Conservation (phyloP, 495 filamentous ascomycete species). For the Pyrenula massariospora region DNA sequence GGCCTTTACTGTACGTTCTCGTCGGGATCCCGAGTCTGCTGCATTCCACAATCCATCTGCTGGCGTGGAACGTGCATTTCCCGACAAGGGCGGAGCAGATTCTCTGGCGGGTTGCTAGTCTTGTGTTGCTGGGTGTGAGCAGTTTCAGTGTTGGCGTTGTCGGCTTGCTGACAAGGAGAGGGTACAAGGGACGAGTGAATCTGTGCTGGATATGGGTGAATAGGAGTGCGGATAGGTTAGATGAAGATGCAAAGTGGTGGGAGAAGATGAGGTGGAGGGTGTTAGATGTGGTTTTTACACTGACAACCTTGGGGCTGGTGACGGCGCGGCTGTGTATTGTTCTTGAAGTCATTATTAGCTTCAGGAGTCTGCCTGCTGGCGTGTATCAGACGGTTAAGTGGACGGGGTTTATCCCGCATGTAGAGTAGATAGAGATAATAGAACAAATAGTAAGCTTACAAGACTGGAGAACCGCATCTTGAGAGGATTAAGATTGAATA, state of each 20-base stretch:
- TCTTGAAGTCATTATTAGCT: neutral
- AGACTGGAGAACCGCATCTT: too few species aligned
- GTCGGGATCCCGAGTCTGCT: conserved; percentile 1
- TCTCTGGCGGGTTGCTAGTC: conserved; percentile 8
- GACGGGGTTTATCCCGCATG: neutral
- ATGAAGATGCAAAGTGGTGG: neutral
- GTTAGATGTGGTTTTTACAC: neutral
- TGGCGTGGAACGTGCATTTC: conserved; percentile 3
- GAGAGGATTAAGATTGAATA: too few species aligned
- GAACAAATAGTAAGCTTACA: too few species aligned
- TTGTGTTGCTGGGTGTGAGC: neutral
- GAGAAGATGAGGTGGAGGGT: neutral
- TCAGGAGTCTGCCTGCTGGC: neutral
- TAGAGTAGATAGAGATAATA: neutral
- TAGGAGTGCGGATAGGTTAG: neutral
- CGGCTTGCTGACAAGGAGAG: neutral
- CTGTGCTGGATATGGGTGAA: neutral
- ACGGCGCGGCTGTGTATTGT: neutral
- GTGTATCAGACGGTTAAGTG: neutral
- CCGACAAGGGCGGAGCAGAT: conserved; percentile 1
- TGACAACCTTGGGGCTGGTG: neutral
- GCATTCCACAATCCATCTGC: conserved; percentile 1
- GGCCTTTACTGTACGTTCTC: neutral
- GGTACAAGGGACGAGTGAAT: neutral
- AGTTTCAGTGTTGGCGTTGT: neutral